A percentile compares a stretch with the other conserved stretches of the same genome.
Evolutionary conservation across 495 filamentous ascomycete genomes (phyloP).

Genomic region (Podospora pseudoanserina): DNA sequence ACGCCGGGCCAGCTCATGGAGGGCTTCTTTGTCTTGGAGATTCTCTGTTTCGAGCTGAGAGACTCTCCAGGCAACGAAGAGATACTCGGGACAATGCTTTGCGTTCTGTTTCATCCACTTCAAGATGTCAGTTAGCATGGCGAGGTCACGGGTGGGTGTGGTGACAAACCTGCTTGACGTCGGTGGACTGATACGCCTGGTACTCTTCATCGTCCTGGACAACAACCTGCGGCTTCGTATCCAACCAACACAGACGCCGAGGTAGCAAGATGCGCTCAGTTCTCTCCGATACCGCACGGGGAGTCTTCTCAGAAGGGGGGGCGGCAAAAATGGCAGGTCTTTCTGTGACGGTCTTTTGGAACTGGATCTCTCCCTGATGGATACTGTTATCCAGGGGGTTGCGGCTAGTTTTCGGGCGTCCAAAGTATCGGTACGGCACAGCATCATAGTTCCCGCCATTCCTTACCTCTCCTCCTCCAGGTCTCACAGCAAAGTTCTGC

Average conservation of each 20-base stretch:
- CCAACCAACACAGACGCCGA: not conserved
- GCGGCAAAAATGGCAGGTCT: not conserved
- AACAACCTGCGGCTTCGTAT: not conserved
- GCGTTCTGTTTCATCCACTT: not conserved
- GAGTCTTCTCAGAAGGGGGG: not conserved
- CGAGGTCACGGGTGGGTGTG: not conserved
- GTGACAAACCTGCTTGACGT: not conserved
- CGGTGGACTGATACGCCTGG: not conserved
- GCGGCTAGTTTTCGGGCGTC: not conserved
- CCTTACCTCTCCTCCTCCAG: not conserved
- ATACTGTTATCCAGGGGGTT: not conserved
- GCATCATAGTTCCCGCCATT: not conserved
- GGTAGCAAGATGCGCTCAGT: not conserved
- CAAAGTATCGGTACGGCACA: slow-evolving; percentile 4
- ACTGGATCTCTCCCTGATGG: not conserved
- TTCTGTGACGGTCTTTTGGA: not conserved
- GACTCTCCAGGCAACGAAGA: not conserved
- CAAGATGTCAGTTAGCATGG: not conserved
- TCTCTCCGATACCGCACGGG: not conserved
- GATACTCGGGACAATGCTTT: not conserved
- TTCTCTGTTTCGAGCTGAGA: not conserved
- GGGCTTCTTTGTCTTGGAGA: not conserved
- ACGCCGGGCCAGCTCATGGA: not conserved
- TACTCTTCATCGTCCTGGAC: not conserved
- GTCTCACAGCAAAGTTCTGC: not conserved